Conservation (phyloP, 2,329 filamentous ascomycete species). For the Aspergillus jensenii region DNA sequence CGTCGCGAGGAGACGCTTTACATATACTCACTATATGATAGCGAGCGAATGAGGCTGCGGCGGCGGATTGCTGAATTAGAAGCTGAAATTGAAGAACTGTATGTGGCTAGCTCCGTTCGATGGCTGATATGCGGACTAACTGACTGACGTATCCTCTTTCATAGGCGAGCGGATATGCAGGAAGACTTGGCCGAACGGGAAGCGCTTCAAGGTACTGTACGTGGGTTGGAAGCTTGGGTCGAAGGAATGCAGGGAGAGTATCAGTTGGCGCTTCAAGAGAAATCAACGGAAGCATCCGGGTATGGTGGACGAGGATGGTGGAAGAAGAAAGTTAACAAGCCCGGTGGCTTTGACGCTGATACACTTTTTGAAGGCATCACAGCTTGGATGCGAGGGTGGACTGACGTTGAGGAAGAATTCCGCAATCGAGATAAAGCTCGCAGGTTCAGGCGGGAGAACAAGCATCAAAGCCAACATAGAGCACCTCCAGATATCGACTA, state of each 20-base stretch:
- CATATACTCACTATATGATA: conserved; percentile 61
- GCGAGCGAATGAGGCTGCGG: conserved; percentile 57
- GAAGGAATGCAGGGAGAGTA: conserved; percentile 26
- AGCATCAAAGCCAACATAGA: conserved; percentile 6
- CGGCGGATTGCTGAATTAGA: conserved; percentile 62
- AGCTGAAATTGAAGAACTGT: conserved; percentile 59
- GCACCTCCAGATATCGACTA: neutral
- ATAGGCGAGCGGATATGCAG: conserved; percentile 30
- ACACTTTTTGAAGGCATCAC: conserved; percentile 39
- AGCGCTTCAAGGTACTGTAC: conserved; percentile 36
- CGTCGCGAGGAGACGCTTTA: conserved; percentile 47
- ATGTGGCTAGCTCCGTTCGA: conserved; percentile 18
- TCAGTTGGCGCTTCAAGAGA: conserved; percentile 10
- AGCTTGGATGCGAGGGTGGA: conserved; percentile 46
- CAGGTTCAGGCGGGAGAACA: conserved; percentile 48
- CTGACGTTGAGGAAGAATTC: conserved; percentile 43
- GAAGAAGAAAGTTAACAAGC: conserved; percentile 18
- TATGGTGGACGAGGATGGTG: conserved; percentile 20
- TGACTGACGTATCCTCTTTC: neutral
- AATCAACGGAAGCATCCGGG: neutral
- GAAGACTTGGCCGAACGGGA: conserved; percentile 37
- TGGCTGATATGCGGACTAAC: neutral
- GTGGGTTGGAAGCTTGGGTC: conserved; percentile 36
- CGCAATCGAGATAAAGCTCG: conserved; percentile 57
- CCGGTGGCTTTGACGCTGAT: conserved; percentile 26